Base-by-base conservation (phyloP, 495 filamentous ascomycete genomes). In the Neurospora africana region DNA sequence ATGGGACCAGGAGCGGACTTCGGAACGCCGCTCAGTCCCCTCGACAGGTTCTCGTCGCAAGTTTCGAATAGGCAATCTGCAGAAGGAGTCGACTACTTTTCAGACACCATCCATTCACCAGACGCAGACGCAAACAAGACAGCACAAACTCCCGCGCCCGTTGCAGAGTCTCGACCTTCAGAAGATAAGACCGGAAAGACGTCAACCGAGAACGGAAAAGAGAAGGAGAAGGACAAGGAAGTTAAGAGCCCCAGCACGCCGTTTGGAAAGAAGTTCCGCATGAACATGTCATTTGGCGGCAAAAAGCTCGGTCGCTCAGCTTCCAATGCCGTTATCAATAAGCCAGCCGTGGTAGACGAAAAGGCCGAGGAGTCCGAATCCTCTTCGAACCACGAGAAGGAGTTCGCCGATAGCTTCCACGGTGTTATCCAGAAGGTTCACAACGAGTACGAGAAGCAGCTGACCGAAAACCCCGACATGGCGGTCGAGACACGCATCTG, bases 191-290 rank as follows among this genome's bases (percentile, higher is more conserved):
- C 74, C 13, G 73, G 74, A n/a, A 79, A 79, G 72, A 68, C 75
- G 11, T 69, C 77, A 0, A 90, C 77, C n/a, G 77, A 74, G 15
- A 76, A 75, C 9, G 74, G 58, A 8, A 78, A 78, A 21, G 76
- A 76, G 85, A 82, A 90, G 75, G 89, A 91, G 67, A 89, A 77
- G 65, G 81, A 93, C 43, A 89, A 86, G 37, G 91, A 93, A 79
- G 89, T 81, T 71, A 96, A 94, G 77, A 89, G 90, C 44, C 84
- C 87, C 1, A 85, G 85, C 30, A 90, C 88, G 2, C 81, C 92
- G 13, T 96, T 97, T 77, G 88, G 90, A 5, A 95, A 95, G 83
- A 95, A 95, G 77, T 94, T 97, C 81, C 87, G 89, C 19, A 93
- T 94, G 88, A 89, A 90, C 40, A 93, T 93, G 82, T 89, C 91